A percentile compares a stretch with the other conserved stretches of the same genome.
Conservation (phyloP, 2,329 filamentous ascomycete species). For the Aspergillus ibericus region DNA sequence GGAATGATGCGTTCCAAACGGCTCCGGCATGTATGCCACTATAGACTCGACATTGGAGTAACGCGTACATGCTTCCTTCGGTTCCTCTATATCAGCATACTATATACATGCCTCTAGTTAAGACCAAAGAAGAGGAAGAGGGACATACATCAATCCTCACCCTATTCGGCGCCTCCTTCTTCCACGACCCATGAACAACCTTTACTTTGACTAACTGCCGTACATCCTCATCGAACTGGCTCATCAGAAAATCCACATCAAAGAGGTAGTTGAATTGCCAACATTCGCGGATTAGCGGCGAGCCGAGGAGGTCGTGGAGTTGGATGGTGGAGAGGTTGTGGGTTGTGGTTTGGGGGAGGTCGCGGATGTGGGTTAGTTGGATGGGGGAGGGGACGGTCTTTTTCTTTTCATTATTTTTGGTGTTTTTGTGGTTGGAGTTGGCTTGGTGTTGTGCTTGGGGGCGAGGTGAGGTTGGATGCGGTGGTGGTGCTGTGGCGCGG, state of each 20-base stretch:
- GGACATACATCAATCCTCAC: slow-evolving; percentile 56
- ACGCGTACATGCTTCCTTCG: slow-evolving; percentile 62
- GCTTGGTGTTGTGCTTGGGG: neutral
- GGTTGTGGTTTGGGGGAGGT: slow-evolving; percentile 54
- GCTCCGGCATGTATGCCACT: slow-evolving; percentile 75
- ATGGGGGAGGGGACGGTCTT: slow-evolving; percentile 61
- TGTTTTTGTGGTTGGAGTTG: neutral
- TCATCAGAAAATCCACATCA: slow-evolving; percentile 61
- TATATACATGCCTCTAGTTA: neutral
- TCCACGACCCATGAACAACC: slow-evolving; percentile 66
- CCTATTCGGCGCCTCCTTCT: slow-evolving; percentile 63
- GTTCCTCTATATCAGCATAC: no score
- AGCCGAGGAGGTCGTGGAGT: slow-evolving; percentile 67
- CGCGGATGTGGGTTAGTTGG: slow-evolving; percentile 67
- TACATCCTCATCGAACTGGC: slow-evolving; percentile 59
- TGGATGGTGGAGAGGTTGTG: slow-evolving; percentile 67
- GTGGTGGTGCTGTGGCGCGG: neutral
- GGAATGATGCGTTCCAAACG: slow-evolving; percentile 81
- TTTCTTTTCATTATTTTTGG: neutral
- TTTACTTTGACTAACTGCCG: slow-evolving; percentile 55
- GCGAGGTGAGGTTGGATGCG: neutral
- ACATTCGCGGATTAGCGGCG: slow-evolving; percentile 67
- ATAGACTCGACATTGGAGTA: slow-evolving; percentile 70
- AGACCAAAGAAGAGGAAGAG: neutral
- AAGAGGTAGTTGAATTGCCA: slow-evolving; percentile 60